These are phyloP conservation scores for Didymella arachidicola DNA, from an alignment of 2,329 filamentous ascomycete species.

Conservation along the genomic window DNA sequence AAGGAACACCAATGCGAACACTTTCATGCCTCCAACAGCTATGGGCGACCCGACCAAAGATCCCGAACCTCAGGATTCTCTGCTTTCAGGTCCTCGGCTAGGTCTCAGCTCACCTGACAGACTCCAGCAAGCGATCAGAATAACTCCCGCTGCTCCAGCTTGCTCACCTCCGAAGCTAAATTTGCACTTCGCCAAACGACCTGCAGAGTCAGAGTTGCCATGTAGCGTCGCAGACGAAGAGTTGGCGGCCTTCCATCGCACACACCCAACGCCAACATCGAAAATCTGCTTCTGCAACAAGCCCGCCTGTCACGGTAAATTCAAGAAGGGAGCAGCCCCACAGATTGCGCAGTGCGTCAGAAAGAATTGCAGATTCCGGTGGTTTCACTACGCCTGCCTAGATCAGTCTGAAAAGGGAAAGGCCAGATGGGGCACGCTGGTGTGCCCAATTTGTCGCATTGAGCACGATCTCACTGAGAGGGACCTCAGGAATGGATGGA, in stretches of 20 bases:
- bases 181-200: conserved; percentile 5
- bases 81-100: not conserved
- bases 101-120: not conserved
- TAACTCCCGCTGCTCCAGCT: not conserved
- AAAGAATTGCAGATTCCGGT: conserved; percentile 23
- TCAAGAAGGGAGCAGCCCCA: not conserved
- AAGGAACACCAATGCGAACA: not conserved
- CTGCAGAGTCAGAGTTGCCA: not conserved
- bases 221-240: conserved; percentile 1
- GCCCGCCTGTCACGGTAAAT: conserved; percentile 16
- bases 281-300: conserved; percentile 32
- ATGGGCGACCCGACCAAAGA: not conserved
- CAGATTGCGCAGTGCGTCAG: conserved; percentile 31
- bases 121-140: not conserved
- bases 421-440: conserved; percentile 14
- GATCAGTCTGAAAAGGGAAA: conserved; percentile 25
- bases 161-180: not conserved
- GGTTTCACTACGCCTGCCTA: conserved; percentile 36
- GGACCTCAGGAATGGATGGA: conserved; percentile 4
- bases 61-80: not conserved
- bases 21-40: not conserved
- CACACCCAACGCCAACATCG: not conserved
- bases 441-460: conserved; percentile 23
- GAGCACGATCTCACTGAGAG: conserved; percentile 15
- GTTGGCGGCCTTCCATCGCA: not conserved